Evolutionary conservation across 2,329 filamentous ascomycete genomes (phyloP).

Genomic region (Fusarium sp.): DNA sequence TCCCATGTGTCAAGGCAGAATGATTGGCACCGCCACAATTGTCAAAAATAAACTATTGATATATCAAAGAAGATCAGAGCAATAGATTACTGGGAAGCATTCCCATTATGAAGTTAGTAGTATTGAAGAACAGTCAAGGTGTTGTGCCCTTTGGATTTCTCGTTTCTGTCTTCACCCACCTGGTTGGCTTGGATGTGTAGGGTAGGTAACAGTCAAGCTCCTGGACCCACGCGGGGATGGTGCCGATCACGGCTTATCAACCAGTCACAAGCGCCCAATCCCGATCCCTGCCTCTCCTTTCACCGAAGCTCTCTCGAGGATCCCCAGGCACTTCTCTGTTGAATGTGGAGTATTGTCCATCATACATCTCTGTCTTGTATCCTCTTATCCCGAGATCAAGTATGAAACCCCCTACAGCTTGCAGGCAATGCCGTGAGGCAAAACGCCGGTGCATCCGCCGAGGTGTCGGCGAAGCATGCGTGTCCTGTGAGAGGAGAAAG

Average conservation of each 20-base stretch:
- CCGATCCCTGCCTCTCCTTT: neutral
- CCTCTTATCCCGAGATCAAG: neutral
- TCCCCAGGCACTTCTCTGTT: neutral
- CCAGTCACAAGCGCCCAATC: neutral
- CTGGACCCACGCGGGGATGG: neutral
- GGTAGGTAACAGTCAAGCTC: neutral
- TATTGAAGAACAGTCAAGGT: neutral
- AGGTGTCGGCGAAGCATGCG: conserved; percentile 8
- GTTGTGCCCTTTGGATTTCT: neutral
- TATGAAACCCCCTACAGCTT: conserved; percentile 22
- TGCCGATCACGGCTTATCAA: neutral
- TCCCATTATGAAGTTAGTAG: neutral
- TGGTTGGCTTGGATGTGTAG: neutral
- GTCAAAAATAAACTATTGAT: neutral
- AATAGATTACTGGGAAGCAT: neutral
- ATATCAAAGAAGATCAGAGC: neutral
- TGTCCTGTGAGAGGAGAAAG: neutral
- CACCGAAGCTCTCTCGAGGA: neutral
- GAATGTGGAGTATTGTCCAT: neutral
- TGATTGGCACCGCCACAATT: neutral
- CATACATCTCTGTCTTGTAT: neutral
- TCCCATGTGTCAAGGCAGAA: too few species aligned
- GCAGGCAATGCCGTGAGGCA: conserved; percentile 17
- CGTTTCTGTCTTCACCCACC: neutral
- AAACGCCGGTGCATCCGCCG: conserved; percentile 20